Evolutionary conservation across 352 stramenopile genomes (phyloP).

Genomic region (Salisapilia sapeloensis): DNA sequence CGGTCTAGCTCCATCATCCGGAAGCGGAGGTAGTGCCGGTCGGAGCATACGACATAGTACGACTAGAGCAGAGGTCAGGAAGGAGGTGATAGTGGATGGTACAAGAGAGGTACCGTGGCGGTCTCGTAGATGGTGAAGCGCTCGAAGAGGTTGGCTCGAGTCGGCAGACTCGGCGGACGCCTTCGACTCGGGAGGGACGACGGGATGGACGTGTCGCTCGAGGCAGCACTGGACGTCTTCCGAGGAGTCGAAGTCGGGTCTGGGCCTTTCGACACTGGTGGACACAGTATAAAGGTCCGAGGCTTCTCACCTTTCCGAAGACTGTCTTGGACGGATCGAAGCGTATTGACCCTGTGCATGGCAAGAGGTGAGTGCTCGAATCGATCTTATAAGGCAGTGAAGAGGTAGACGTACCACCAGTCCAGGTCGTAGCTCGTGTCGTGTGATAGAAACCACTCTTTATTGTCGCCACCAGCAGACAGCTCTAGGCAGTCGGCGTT

Average conservation of each 20-base stretch:
- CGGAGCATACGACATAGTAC: constrained; percentile 73
- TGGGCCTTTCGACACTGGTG: constrained; percentile 5
- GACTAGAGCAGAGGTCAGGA: constrained; percentile 2
- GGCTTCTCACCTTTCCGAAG: constrained; percentile 42
- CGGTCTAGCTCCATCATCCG: constrained; percentile 58
- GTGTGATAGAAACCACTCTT: constrained; percentile 71
- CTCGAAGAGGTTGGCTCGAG: constrained; percentile 49
- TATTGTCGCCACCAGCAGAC: constrained; percentile 26
- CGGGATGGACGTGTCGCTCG: constrained; percentile 5
- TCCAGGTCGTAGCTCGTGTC: constrained; percentile 75
- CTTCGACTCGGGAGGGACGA: constrained; percentile 23
- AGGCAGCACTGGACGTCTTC: not conserved
- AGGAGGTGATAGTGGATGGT: not conserved
- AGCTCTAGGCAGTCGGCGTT: constrained; percentile 73
- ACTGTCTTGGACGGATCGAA: constrained; percentile 63
- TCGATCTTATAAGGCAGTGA: not conserved
- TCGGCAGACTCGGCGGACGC: constrained; percentile 44
- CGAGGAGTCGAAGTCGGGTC: not conserved
- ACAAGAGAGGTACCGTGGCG: constrained; percentile 7
- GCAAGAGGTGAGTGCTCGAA: constrained; percentile 1
- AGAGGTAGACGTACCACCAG: constrained; percentile 43
- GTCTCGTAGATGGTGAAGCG: constrained; percentile 80
- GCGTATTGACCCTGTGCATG: constrained; percentile 49
- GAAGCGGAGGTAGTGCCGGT: constrained; percentile 71
- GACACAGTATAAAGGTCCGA: constrained; percentile 39